A percentile compares a stretch with the other conserved stretches of the same genome.
These are phyloP conservation scores for Lentinula sp. DNA, from an alignment of 768 basidiomycete genomes.

Conservation along the genomic window DNA sequence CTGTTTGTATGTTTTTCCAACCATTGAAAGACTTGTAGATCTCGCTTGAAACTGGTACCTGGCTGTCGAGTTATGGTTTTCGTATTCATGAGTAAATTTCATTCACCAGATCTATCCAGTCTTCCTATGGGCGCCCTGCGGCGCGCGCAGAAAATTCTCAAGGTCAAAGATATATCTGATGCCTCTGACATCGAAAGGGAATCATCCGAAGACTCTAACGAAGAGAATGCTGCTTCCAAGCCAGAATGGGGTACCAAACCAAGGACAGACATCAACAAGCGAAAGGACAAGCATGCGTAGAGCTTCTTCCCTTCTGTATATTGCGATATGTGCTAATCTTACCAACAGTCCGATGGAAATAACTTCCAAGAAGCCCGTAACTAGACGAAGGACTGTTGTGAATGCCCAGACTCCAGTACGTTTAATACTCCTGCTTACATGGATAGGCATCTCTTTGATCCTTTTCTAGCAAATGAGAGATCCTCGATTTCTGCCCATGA, in stretches of 20 bases:
- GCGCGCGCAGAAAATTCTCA: conserved; percentile 55
- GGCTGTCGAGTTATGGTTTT: not conserved
- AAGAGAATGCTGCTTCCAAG: conserved; percentile 31
- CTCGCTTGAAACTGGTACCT: conserved; percentile 10
- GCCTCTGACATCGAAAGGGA: conserved; percentile 10
- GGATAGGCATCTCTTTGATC: not conserved
- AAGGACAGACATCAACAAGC: conserved; percentile 47
- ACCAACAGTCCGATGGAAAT: conserved; percentile 65
- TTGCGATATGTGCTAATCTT: conserved; percentile 3
- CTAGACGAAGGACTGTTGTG: conserved; percentile 62
- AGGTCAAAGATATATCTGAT: conserved; percentile 31
- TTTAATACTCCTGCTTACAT: conserved; percentile 6
- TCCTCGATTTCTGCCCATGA: conserved; percentile 75
- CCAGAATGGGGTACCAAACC: conserved; percentile 36
- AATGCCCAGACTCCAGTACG: conserved; percentile 63
- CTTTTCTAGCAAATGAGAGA: conserved; percentile 65
- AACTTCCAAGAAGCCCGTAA: conserved; percentile 81
- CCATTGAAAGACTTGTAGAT: conserved; percentile 9
- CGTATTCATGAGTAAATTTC: not conserved
- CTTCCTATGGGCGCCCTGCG: conserved; percentile 62
- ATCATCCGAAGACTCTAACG: not conserved
- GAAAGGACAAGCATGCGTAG: conserved; percentile 83
- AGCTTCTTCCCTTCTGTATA: conserved; percentile 23
- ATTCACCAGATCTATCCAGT: conserved; percentile 46
- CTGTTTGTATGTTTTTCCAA: not conserved